Evolutionary conservation across 2,329 filamentous ascomycete genomes (phyloP), one percentile per base, ranked within the genome.

Genomic region (Chlorencoelia australis): DNA sequence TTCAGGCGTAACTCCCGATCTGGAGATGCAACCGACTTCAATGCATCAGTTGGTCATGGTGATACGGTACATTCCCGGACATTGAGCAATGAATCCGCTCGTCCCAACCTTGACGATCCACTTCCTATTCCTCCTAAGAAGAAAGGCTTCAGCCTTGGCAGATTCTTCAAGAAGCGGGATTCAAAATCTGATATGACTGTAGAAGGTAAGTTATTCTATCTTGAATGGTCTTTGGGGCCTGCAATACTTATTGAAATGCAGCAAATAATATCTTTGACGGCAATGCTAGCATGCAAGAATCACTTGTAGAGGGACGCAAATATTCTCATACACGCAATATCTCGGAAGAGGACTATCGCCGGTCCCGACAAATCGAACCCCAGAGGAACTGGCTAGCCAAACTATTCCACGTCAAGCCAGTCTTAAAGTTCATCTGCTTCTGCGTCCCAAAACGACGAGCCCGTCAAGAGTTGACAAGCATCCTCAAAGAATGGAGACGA

Each of bases 361-460:
- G n/a, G n/a, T 29, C 52, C 45, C 62, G 61, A 43, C 55, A 69
- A 59, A 82, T 73, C 51, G 77, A 76, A 43, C 71, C 75, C 19
- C 79, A 77, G 54, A 79, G 86, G 53, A 94, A 82, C 49, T 95
- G 89, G 88, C 73, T 96, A 35, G 81, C 85, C 19, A 82, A 85
- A 11, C 75, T 96, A 30, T 85, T 96, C 64, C 77, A 86, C 37
- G 80, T 95, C 54, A 94, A 91, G 57, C 89, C 89, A 1, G 83
- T 80, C 0, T 79, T 68, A 11, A 75, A 75, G 45, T 71, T 83
- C 18, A 60, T 95, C 11, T 91, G 86, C 56, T 79, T 95, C 56
- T 70, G 69, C 3, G 69, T 86, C 16, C 75, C 80, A 4, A 80
- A 81, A 49, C 69, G 70, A n/a, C 73, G 77, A 41, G 82, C 81